phyloP scores from a whole-genome alignment of 176 grass and related monocot genomes.

The Triticum dicoccoides region DNA sequence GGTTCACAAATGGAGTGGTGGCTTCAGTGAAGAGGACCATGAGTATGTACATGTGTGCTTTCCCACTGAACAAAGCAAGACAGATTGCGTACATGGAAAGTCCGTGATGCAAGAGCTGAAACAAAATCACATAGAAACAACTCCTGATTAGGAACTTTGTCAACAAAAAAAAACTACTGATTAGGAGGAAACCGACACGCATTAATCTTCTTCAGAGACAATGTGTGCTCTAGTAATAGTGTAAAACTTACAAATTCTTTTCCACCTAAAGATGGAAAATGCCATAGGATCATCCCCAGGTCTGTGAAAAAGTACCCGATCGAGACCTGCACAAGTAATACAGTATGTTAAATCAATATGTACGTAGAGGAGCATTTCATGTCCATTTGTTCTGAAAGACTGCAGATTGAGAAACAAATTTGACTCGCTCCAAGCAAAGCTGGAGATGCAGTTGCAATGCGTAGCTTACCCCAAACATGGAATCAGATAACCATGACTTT shows the following conservation, averaged over 20 bases:
- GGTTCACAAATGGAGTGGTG: conserved; percentile 88
- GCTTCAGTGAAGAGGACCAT: conserved; percentile 85
- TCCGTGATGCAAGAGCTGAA: conserved; percentile 84
- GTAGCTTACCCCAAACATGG: conserved; percentile 65
- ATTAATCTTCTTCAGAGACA: background rate
- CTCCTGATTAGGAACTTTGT: background rate
- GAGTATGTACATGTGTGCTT: conserved; percentile 85
- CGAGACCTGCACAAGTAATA: conserved; percentile 44
- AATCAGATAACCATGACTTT: conserved; percentile 69
- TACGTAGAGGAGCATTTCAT: background rate
- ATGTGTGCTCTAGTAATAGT: background rate
- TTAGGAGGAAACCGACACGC: background rate
- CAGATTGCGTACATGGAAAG: conserved; percentile 74
- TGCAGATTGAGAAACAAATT: background rate
- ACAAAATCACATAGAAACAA: background rate
- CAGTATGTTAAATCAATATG: background rate
- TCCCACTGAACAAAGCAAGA: conserved; percentile 69
- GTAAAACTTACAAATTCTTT: conserved; percentile 81
- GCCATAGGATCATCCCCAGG: conserved; percentile 59
- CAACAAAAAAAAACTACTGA: background rate
- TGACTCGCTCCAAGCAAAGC: background rate
- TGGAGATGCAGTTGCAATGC: background rate
- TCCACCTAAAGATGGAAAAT: conserved; percentile 80
- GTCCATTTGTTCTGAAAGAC: background rate
- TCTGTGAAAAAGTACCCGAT: conserved; percentile 85